These are phyloP conservation scores for Magnaporthiopsis incrustans DNA, from an alignment of 2,329 filamentous ascomycete genomes.

Conservation along the genomic window DNA sequence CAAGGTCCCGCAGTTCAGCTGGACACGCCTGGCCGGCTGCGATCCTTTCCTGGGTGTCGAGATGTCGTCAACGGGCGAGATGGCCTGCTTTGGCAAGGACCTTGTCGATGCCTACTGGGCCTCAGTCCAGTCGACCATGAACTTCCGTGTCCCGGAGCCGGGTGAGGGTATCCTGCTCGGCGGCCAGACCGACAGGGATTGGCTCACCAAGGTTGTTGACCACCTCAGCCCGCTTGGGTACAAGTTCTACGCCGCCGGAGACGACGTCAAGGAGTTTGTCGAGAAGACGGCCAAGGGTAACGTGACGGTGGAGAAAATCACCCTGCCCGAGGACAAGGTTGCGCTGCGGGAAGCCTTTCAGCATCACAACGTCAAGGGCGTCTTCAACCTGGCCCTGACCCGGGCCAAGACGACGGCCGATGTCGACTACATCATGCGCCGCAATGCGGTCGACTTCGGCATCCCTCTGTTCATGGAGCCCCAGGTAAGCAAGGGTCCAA, in stretches of 20 bases:
- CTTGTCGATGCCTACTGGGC: conserved; percentile 97
- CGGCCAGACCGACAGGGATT: conserved; percentile 62
- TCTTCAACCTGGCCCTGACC: conserved; percentile 86
- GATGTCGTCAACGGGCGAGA: conserved; percentile 95
- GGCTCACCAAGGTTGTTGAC: conserved; percentile 73
- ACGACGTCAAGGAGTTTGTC: conserved; percentile 74
- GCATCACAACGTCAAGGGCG: conserved; percentile 92
- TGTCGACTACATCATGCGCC: conserved; percentile 96
- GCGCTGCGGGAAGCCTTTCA: conserved; percentile 90
- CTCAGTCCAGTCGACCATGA: conserved; percentile 94
- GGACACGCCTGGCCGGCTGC: conserved; percentile 94
- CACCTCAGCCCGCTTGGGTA: conserved; percentile 85
- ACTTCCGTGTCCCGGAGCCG: conserved; percentile 92
- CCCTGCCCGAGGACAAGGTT: conserved; percentile 95
- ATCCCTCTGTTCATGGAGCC: conserved; percentile 98
- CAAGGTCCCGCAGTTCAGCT: conserved; percentile 98
- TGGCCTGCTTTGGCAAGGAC: conserved; percentile 96
- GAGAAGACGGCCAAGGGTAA: conserved; percentile 62
- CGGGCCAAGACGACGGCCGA: conserved; percentile 79
- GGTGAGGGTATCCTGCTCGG: conserved; percentile 94
- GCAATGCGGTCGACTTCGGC: conserved; percentile 97
- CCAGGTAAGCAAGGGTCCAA: conserved; percentile 36
- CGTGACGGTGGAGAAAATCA: conserved; percentile 77
- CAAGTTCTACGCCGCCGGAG: conserved; percentile 83
- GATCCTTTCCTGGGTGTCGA: conserved; percentile 97